Evolutionary conservation across 2,329 filamentous ascomycete species (phyloP), one percentile per base, ranked within the genome.

Genomic region (Sordariomycetes sp.): DNA sequence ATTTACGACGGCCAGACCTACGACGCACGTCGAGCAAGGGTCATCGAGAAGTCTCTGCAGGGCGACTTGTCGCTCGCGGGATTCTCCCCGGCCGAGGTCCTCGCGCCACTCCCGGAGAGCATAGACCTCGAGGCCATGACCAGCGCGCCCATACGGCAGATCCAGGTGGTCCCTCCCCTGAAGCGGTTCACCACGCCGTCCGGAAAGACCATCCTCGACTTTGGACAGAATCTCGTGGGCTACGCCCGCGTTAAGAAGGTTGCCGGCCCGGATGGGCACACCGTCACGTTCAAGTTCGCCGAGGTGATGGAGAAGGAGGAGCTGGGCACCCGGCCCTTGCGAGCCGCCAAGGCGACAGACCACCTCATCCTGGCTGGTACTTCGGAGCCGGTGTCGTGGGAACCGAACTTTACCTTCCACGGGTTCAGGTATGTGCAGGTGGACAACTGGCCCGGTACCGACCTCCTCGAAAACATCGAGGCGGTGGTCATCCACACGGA

Each of bases 161-260:
- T 39, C 36, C 2, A 39, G 2, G 22, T 25, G 2, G 6, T 42
- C 13, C 10, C n/a, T 2, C 54, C 54, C 3, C 24, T 50, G 8
- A 54, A 62, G 15, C 35, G 70, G 36, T 63, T 70, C 20, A 66
- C 55, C 0, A 69, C 65, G 17, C 66, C 66, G 1, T 65, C 64
- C 3, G 75, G 76, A 4, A 77, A 77, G 61, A 74, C 67, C 0
- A 66, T 81, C 1, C 59, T 82, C 5, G 78, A 83, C 60, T 82
- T 82, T 63, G 79, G 79, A 1, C 79, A 83, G 62, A 82, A 83
- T 61, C 66, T 82, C 0, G 79, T 81, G 0, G 80, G 80, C 1
- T 71, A 71, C 61, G 57, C 81, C 1, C 65, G 67, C 0, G 61
- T 81, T 12, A 68, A 62, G 1, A 63, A 65, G 0, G 63, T 75